Evolutionary conservation across 768 basidiomycete genomes (phyloP).

Genomic region (Mycena venus): DNA sequence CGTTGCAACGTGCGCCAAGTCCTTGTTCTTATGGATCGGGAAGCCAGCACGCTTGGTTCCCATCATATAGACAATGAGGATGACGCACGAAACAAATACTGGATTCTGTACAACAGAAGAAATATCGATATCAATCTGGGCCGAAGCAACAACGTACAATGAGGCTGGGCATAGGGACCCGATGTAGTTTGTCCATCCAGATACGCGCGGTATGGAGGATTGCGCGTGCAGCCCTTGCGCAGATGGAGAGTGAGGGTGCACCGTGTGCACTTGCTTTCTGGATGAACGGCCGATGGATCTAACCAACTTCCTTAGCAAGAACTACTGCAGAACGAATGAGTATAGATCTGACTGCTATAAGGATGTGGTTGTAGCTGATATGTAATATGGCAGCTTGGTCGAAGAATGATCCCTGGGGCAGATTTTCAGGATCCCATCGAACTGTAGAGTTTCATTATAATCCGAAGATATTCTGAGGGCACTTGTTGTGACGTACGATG

Average conservation of each 20-base stretch:
- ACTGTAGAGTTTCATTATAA: constrained; percentile 37
- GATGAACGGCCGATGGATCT: constrained; percentile 39
- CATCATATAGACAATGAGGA: constrained; percentile 17
- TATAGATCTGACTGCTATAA: constrained; percentile 63
- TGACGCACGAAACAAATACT: constrained; percentile 16
- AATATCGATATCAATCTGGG: neutral
- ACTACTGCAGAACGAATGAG: constrained; percentile 61
- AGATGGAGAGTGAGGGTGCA: constrained; percentile 28
- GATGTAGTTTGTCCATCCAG: constrained; percentile 4
- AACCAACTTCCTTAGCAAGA: neutral
- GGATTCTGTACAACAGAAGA: constrained; percentile 10
- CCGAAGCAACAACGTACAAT: neutral
- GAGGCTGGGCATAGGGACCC: neutral
- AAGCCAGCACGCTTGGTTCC: constrained; percentile 11
- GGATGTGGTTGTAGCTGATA: constrained; percentile 54
- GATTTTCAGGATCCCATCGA: constrained; percentile 51
- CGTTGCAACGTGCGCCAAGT: neutral
- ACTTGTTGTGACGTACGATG: constrained; percentile 47
- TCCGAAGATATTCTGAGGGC: neutral
- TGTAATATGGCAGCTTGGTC: constrained; percentile 59
- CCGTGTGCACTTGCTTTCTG: constrained; percentile 8
- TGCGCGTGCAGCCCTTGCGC: constrained; percentile 24
- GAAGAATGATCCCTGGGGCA: constrained; percentile 46
- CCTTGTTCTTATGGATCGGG: constrained; percentile 11
- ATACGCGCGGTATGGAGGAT: neutral